phyloP scores from a whole-genome alignment of 2,329 filamentous ascomycete genomes.

The Claviceps sp. region DNA sequence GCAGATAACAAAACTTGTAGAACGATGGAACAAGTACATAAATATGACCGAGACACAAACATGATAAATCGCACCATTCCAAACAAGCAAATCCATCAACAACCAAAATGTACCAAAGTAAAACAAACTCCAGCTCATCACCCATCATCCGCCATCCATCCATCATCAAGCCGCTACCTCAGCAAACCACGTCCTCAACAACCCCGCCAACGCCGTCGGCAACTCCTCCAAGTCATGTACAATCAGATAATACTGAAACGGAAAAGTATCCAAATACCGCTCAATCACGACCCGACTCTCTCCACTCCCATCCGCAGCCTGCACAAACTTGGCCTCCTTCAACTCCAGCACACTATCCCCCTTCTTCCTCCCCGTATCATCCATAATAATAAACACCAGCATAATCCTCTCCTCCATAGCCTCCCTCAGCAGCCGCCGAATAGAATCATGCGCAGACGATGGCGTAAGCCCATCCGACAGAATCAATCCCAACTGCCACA shows the following conservation, averaged over 20 bases:
- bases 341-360: conserved; percentile 71
- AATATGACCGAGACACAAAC: no score
- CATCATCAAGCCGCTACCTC: conserved; percentile 38
- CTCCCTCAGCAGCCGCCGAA: conserved; percentile 69
- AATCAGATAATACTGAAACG: conserved; percentile 93
- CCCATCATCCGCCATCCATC: neutral
- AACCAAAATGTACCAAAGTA: neutral
- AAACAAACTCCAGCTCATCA: neutral
- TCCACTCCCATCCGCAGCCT: conserved; percentile 27
- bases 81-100: no score
- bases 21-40: no score
- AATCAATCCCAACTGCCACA: conserved; percentile 92
- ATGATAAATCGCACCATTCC: no score
- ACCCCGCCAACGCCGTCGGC: conserved; percentile 71
- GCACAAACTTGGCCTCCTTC: conserved; percentile 72
- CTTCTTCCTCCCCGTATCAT: conserved; percentile 38
- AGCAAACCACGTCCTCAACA: conserved; percentile 93
- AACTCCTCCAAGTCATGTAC: conserved; percentile 86
- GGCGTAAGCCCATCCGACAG: conserved; percentile 91
- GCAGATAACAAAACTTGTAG: no score
- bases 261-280: conserved; percentile 88
- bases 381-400: conserved; percentile 96
- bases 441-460: conserved; percentile 62
- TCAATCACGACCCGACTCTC: conserved; percentile 64
- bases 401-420: conserved; percentile 91